These are phyloP conservation scores for Candida awuae DNA, from an alignment of 805 yeast genomes.

Conservation along the genomic window DNA sequence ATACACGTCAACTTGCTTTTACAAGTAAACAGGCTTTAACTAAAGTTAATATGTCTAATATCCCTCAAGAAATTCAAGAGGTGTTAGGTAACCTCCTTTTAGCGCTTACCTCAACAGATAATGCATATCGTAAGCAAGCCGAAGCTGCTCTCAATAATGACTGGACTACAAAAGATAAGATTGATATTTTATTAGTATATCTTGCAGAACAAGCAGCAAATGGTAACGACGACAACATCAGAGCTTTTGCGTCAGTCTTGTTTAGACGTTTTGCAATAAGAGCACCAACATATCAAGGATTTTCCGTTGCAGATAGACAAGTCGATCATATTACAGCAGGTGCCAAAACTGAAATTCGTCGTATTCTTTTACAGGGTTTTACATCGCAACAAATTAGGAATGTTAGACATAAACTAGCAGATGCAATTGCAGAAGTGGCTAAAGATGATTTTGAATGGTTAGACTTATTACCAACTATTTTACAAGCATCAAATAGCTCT, in stretches of 20 bases:
- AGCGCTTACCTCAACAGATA: constrained; percentile 75
- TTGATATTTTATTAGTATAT: constrained; percentile 64
- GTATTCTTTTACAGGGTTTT: constrained; percentile 66
- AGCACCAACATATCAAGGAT: constrained; percentile 58
- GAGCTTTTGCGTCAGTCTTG: constrained; percentile 77
- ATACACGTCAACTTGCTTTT: no score
- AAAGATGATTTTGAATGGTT: constrained; percentile 70
- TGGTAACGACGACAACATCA: constrained; percentile 51
- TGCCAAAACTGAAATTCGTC: constrained; percentile 55
- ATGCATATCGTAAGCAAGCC: constrained; percentile 62
- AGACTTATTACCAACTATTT: constrained; percentile 65
- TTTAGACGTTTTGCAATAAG: constrained; percentile 80
- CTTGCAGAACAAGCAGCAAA: constrained; percentile 70
- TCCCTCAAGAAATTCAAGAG: constrained; percentile 54
- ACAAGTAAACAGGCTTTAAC: no score
- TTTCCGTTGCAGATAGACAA: constrained; percentile 65
- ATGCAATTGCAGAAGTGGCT: constrained; percentile 90
- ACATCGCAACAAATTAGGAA: constrained; percentile 56
- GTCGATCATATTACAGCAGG: constrained; percentile 59
- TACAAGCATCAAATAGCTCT: constrained; percentile 42
- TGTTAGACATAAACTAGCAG: constrained; percentile 87
- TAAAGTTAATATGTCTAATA: constrained; percentile 39
- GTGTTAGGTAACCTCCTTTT: constrained; percentile 49
- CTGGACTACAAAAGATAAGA: constrained; percentile 65
- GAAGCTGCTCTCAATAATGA: constrained; percentile 64